Evolutionary conservation across 1,284 basidiomycete species (phyloP), one percentile per base, ranked within the genome.

Genomic region (Stygiomarasmius scandens): DNA sequence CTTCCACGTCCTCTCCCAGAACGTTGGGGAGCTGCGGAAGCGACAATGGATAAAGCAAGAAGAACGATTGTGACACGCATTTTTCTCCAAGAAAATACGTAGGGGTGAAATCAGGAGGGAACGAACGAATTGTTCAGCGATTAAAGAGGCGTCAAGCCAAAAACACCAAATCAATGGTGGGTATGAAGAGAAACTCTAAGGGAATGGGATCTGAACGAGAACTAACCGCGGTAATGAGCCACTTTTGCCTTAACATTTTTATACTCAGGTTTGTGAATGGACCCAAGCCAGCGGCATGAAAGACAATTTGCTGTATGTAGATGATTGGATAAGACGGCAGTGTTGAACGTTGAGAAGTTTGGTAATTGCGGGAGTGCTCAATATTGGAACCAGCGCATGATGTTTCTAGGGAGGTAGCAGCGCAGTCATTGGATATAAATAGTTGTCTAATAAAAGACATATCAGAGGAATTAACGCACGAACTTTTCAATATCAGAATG

Each of bases 1-100:
- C 32, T 14, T 8, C 32, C 32, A 34, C 14, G 8, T 34, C 32
- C 32, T n/a, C n/a, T n/a, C n/a, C n/a, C n/a, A n/a, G n/a, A n/a
- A n/a, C n/a, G n/a, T 51, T 68, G 68, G 53, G 77, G 78, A 52
- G 69, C 72, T 16, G 77, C 79, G 34, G 71, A 69, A 16, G 65
- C 74, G 8, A 74, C 66, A 50, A 77, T 60, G 9, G 71, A 69
- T 53, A 84, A 66, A 25, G 76, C 64, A 45, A 82, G 60, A 32
- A 69, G 59, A 50, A 73, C 64, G 60, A 79, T 66, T 50, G 67
- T 54, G 59, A 66, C 61, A 57, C 61, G 68, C 64, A 72, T 68
- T 41, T 41, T 41, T 41, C 5, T 41, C 6, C 11, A 41, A 41
- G 16, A 64, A 63, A 52, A 49, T 59, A 55, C 36, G 52, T 9